Percentiles rank a stretch among this genome's conserved stretches.
phyloP scores from a whole-genome alignment of 2,329 filamentous ascomycete species.

The Amphichorda felina region DNA sequence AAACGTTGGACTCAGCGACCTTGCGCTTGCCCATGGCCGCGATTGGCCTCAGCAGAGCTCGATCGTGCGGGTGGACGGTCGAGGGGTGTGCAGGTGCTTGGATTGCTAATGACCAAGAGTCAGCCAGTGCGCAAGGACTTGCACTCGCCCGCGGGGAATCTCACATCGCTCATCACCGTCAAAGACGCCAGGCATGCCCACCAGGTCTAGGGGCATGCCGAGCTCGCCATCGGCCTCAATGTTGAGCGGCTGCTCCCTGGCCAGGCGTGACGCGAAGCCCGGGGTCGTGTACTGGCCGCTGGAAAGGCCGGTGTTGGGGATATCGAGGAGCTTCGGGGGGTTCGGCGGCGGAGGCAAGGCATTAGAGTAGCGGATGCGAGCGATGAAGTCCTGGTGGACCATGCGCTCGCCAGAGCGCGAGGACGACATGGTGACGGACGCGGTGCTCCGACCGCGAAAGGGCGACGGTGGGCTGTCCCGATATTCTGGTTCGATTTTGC shows the following conservation, averaged over 20 bases:
- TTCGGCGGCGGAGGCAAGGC: slow-evolving; percentile 87
- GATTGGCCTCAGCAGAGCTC: slow-evolving; percentile 70
- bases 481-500: too few species aligned
- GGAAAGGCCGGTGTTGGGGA: slow-evolving; percentile 82
- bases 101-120: slow-evolving; percentile 46
- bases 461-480: slow-evolving; percentile 5
- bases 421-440: slow-evolving; percentile 16
- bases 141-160: slow-evolving; percentile 8
- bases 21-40: slow-evolving; percentile 78
- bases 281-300: slow-evolving; percentile 84
- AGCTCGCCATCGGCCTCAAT: slow-evolving; percentile 96
- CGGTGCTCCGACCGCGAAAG: neutral
- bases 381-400: slow-evolving; percentile 92
- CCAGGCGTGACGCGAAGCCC: slow-evolving; percentile 78
- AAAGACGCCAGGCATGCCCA: slow-evolving; percentile 90
- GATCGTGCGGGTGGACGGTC: slow-evolving; percentile 70
- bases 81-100: slow-evolving; percentile 64
- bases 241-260: slow-evolving; percentile 84
- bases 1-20: slow-evolving; percentile 64
- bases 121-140: neutral
- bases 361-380: slow-evolving; percentile 91
- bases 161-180: slow-evolving; percentile 89
- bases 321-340: slow-evolving; percentile 92
- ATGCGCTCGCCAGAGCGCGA: slow-evolving; percentile 41
- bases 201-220: slow-evolving; percentile 91